Conservation (phyloP, 768 basidiomycete genomes). For the Vararia minispora region DNA sequence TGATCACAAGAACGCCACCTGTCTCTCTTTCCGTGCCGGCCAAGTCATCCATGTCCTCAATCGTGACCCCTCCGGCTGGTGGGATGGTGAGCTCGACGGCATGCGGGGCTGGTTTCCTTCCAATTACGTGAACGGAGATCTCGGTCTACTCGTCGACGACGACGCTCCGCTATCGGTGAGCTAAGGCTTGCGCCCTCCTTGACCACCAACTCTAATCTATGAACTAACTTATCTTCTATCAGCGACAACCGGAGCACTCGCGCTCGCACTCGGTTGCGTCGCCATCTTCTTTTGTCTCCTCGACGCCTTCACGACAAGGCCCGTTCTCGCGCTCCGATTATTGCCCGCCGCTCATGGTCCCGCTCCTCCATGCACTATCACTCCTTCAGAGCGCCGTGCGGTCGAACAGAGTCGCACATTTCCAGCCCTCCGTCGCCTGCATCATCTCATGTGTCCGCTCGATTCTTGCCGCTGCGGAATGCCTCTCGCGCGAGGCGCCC, state of each 20-base stretch:
- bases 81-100: slow-evolving; percentile 92
- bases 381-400: slow-evolving; percentile 79
- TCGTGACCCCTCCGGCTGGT: slow-evolving; percentile 87
- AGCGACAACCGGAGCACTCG: slow-evolving; percentile 18
- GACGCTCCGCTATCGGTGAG: slow-evolving; percentile 38
- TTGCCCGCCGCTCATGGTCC: slow-evolving; percentile 71
- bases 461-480: slow-evolving; percentile 74
- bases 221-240: slow-evolving; percentile 3
- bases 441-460: slow-evolving; percentile 90
- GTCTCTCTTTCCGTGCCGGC: slow-evolving; percentile 81
- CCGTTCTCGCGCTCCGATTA: slow-evolving; percentile 23
- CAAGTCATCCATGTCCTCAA: slow-evolving; percentile 89
- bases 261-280: slow-evolving; percentile 7
- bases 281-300: slow-evolving; percentile 3
- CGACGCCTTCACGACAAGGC: slow-evolving; percentile 3
- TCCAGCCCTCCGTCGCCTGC: slow-evolving; percentile 88
- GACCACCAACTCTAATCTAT: background rate
- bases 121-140: slow-evolving; percentile 78
- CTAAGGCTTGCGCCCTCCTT: slow-evolving; percentile 1
- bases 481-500: slow-evolving; percentile 71
- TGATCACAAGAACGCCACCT: slow-evolving; percentile 60
- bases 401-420: slow-evolving; percentile 68
- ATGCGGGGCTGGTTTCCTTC: slow-evolving; percentile 96
- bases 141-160: slow-evolving; percentile 47
- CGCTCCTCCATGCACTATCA: slow-evolving; percentile 75